phyloP scores from a whole-genome alignment of 2,329 filamentous ascomycete genomes.

The Penicillium sp. region DNA sequence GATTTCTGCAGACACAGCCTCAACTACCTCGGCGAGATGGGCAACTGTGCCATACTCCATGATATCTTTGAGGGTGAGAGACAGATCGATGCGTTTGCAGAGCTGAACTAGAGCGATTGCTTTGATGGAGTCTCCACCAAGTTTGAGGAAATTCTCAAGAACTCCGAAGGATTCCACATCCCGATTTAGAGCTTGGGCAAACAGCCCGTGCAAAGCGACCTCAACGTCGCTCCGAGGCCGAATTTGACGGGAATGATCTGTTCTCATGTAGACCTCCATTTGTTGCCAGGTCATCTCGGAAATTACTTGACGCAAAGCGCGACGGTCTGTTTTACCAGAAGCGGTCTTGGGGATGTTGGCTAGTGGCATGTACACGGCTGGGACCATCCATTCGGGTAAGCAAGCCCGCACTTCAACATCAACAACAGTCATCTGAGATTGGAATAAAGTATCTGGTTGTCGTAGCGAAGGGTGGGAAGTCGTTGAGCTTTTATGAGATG shows the following conservation, averaged over 20 bases:
- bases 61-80: background rate
- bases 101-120: background rate
- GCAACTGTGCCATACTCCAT: background rate
- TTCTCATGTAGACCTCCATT: background rate
- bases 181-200: background rate
- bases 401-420: background rate
- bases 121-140: conserved; percentile 9
- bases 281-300: background rate
- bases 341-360: background rate
- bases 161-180: background rate
- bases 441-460: background rate
- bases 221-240: background rate
- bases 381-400: background rate
- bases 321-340: conserved; percentile 1
- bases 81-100: background rate
- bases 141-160: background rate
- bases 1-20: too few relatives aligned
- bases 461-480: background rate
- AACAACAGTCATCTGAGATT: background rate
- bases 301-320: background rate
- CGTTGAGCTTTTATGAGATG: background rate
- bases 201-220: background rate
- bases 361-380: background rate
- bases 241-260: background rate
- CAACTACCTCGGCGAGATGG: background rate